phyloP scores from a whole-genome alignment of 169 alveolate species.

The Eimeria falciformis region DNA sequence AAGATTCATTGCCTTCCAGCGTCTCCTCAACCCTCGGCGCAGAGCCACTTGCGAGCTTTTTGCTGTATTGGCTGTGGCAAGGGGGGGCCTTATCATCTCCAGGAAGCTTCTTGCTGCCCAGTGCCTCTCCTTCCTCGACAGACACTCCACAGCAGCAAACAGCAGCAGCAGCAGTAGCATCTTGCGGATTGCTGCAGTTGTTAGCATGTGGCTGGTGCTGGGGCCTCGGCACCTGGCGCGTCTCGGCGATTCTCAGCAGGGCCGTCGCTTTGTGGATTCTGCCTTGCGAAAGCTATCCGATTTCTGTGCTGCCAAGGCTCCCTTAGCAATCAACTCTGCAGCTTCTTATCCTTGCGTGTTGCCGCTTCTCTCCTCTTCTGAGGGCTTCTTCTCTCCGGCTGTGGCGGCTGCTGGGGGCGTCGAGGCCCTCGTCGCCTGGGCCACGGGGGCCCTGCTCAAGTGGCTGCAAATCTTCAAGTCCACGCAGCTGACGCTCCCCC shows the following conservation, averaged over 20 bases:
- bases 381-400: not conserved
- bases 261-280: slow-evolving; percentile 69
- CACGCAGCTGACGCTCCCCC: slow-evolving; percentile 59
- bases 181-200: slow-evolving; percentile 47
- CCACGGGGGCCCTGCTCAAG: slow-evolving; percentile 67
- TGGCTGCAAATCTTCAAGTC: slow-evolving; percentile 31
- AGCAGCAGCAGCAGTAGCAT: not conserved
- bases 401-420: slow-evolving; percentile 27
- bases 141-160: not conserved
- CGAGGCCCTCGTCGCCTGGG: slow-evolving; percentile 72
- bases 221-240: slow-evolving; percentile 62
- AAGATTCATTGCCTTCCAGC: slow-evolving; percentile 50
- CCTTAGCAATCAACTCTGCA: not conserved
- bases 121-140: slow-evolving; percentile 53
- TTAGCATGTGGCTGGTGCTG: slow-evolving; percentile 64
- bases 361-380: not conserved
- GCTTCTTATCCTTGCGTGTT: slow-evolving; percentile 4
- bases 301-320: not conserved
- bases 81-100: slow-evolving; percentile 61
- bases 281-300: slow-evolving; percentile 44
- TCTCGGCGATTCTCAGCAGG: slow-evolving; percentile 74
- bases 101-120: slow-evolving; percentile 67
- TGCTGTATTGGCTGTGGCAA: slow-evolving; percentile 42
- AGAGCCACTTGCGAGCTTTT: slow-evolving; percentile 70
- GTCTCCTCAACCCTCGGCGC: slow-evolving; percentile 41